Evolutionary conservation across 495 filamentous ascomycete species (phyloP), one percentile per base, ranked within the genome.

Genomic region (Xylaria palmicola): DNA sequence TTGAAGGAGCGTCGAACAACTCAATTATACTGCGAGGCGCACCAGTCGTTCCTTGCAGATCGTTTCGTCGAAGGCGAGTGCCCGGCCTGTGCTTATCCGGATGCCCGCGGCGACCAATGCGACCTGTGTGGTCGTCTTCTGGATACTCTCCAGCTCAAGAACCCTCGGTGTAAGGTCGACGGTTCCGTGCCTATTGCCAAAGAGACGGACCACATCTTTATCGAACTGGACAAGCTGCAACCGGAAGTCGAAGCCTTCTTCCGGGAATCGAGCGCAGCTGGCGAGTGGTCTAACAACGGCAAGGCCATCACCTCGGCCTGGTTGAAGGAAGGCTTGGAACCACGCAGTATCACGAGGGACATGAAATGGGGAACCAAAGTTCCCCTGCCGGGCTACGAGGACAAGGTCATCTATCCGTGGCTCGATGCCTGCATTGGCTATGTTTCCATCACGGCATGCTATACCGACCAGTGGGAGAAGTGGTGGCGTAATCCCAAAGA

Each of bases 351-450:
- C 69, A 97, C 91, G 20, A 76, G 92, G 65, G 91, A 96, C 75
- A 79, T 97, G 54, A 90, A 87, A 73, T 96, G 92, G 92, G 92
- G 92, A 68, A 89, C 87, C 15, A 81, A 85, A 12, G 83, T 91
- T 12, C 88, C 90, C 32, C 65, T 82, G 6, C 72, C 74, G 19
- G 85, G 82, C 17, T 93, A 86, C 49, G 87, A 89, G 63, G 81
- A 88, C 56, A 95, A 93, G 80, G 92, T 96, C 58, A 82, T 97
- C 60, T 98, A 98, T 67, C 91, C 95, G 41, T 98, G 93, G 94
- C 97, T 98, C 66, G 94, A 98, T 75, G 93, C 93, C 40, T 96
- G 91, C 74, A 96, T 65, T 63, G 93, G 93, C 13, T 98, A 97
- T 72, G 85, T 90, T 9, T 96, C 92, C 0, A 97, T 98, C 65